Base-by-base conservation (phyloP, 2,329 filamentous ascomycete genomes). In the Colletotrichum sansevieriae region DNA sequence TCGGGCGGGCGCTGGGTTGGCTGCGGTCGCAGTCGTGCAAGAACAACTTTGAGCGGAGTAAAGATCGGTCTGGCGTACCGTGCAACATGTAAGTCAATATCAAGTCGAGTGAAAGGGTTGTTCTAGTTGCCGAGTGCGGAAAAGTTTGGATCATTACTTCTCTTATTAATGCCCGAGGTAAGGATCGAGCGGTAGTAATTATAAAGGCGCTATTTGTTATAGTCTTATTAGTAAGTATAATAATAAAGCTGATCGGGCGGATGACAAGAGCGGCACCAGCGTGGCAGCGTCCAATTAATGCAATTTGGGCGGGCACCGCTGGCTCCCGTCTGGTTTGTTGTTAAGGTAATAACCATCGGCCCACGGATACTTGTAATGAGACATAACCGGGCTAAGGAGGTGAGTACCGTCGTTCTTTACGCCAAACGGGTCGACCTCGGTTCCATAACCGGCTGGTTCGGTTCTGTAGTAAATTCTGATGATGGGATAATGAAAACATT, bases 291-390 rank as follows among this genome's bases (percentile, higher is more conserved):
- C 47, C 61, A 59, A 58, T 68, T 55, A 65, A 55, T 47, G 65
- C 54, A 65, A 59, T 59, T 35, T 41, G 29, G 33, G 57, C 46
- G 57, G 57, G 57, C 57, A 60, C 43, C n/a, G 46, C 60, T 25
- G 39, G 44, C 44, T 58, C n/a, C 35, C 13, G 37, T 22, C 44
- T 68, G 61, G 46, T 65, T 59, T 59, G 65, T 59, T 59, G 65
- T 63, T 65, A 6, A 29, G 25, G 25, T 65, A n/a, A 60, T 54
- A 33, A 60, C 20, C n/a, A 46, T 60, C 49, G 15, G 43, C 33
- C 15, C 39, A 56, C 49, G 41, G 41, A 37, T n/a, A 63, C 43
- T 49, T 10, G 43, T 20, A 55, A 37, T 54, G 18, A 61, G 46
- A 18, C 22, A 29, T 20, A 12, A 43, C 37, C 35, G 22, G 37